phyloP scores from a whole-genome alignment of 2,329 filamentous ascomycete genomes.

The Exophiala alcalophila region DNA sequence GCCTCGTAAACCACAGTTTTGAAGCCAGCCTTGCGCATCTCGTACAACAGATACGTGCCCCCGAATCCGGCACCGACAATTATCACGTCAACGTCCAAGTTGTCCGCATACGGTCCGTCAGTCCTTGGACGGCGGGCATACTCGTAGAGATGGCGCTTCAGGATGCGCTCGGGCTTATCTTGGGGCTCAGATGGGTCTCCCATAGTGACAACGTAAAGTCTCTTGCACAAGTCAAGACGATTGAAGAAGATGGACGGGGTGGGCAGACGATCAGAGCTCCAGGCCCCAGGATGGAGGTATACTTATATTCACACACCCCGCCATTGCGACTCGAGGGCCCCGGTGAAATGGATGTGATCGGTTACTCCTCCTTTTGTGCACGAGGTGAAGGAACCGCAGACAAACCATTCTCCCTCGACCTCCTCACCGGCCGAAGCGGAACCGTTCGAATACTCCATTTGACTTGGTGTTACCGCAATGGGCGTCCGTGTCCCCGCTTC shows the following conservation, averaged over 20 bases:
- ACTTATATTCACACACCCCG: slow-evolving; percentile 9
- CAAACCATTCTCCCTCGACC: background rate
- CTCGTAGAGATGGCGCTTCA: slow-evolving; percentile 22
- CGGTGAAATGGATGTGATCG: slow-evolving; percentile 21
- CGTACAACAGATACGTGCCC: slow-evolving; percentile 53
- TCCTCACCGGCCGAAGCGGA: slow-evolving; percentile 13
- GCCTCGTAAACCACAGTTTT: slow-evolving; percentile 54
- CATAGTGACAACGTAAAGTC: slow-evolving; percentile 12
- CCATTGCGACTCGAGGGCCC: background rate
- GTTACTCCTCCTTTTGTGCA: slow-evolving; percentile 15
- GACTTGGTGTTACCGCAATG: slow-evolving; percentile 7
- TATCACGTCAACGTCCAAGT: slow-evolving; percentile 32
- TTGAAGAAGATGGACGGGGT: background rate
- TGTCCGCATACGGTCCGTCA: slow-evolving; percentile 23
- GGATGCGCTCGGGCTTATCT: slow-evolving; percentile 19
- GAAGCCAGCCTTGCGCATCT: slow-evolving; percentile 51
- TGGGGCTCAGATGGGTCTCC: slow-evolving; percentile 22
- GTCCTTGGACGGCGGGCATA: slow-evolving; percentile 20
- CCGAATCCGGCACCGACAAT: slow-evolving; percentile 36
- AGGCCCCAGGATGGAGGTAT: background rate
- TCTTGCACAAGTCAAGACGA: background rate
- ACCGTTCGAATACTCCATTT: slow-evolving; percentile 5
- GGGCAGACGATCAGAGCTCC: background rate
- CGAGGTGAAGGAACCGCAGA: background rate
- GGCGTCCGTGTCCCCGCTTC: slow-evolving; percentile 16